Conservation (phyloP, 176 grass and related monocot genomes). For the Oryza nivara region DNA sequence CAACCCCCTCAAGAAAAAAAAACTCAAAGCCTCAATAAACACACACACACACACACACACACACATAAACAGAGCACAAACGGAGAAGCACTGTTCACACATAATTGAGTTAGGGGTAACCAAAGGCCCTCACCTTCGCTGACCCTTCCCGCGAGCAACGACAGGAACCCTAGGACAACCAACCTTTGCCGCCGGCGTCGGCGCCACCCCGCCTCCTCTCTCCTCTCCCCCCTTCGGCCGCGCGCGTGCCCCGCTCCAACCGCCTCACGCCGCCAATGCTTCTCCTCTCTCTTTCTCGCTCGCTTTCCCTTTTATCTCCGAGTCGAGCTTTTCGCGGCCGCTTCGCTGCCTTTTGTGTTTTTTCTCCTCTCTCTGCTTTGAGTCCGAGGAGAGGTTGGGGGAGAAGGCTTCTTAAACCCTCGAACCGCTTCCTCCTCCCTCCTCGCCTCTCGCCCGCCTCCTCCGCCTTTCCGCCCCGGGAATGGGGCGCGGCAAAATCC, state of each 20-base stretch:
- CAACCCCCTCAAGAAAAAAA: not conserved
- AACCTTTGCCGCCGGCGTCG: not conserved
- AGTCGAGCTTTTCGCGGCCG: not conserved
- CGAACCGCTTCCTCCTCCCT: not conserved
- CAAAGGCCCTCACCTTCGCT: not conserved
- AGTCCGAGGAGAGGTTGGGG: not conserved
- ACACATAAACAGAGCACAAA: not conserved
- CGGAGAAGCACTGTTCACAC: no score
- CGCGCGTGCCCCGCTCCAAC: not conserved
- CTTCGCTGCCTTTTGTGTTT: not conserved
- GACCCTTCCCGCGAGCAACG: not conserved
- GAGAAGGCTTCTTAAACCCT: constrained; percentile 50
- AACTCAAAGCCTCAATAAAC: not conserved
- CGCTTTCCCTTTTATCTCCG: not conserved
- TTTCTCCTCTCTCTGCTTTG: not conserved
- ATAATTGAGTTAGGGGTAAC: not conserved
- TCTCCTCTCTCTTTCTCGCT: not conserved
- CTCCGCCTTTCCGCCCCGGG: not conserved
- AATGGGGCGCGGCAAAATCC: not conserved
- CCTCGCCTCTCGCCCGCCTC: no score
- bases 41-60: no score
- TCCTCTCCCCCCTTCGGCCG: not conserved
- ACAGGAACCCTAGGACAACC: constrained; percentile 2
- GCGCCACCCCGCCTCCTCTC: not conserved
- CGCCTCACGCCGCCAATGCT: constrained; percentile 6